phyloP scores from a whole-genome alignment of 2,329 filamentous ascomycete species.

The Akanthomyces uredinophilus region DNA sequence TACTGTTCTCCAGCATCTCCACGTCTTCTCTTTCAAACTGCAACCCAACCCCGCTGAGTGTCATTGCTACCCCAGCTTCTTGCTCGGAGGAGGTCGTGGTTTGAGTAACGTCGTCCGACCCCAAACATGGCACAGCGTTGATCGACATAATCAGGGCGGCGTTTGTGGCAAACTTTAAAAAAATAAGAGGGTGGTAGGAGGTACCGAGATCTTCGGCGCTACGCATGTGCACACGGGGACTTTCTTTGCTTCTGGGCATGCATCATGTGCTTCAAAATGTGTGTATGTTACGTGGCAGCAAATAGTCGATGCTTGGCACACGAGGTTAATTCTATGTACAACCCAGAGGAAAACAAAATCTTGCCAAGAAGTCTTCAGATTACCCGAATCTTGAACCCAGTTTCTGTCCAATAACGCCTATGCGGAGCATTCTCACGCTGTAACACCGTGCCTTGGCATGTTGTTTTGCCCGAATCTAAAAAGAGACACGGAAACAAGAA shows the following conservation, averaged over 20 bases:
- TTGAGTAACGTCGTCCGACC: background rate
- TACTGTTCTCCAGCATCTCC: background rate
- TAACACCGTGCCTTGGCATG: slow-evolving; percentile 3
- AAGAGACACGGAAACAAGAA: background rate
- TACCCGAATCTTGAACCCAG: background rate
- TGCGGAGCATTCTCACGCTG: slow-evolving; percentile 9
- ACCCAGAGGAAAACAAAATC: background rate
- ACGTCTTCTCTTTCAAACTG: background rate
- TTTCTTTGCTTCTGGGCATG: slow-evolving; percentile 5
- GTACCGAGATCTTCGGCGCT: slow-evolving; percentile 1
- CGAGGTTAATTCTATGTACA: slow-evolving; percentile 13
- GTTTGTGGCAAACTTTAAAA: background rate
- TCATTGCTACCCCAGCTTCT: slow-evolving; percentile 2
- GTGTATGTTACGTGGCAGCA: slow-evolving; percentile 7
- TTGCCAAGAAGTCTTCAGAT: background rate
- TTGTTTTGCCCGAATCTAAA: background rate
- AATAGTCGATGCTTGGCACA: slow-evolving; percentile 13
- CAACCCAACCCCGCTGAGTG: background rate
- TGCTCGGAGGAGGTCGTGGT: background rate
- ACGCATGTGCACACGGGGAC: background rate
- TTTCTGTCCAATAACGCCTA: slow-evolving; percentile 6
- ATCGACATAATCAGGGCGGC: background rate
- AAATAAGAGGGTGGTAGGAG: background rate
- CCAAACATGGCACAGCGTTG: background rate
- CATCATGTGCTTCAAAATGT: slow-evolving; percentile 2